Conservation (phyloP, 2,329 filamentous ascomycete species). For the Phoma herbarum region DNA sequence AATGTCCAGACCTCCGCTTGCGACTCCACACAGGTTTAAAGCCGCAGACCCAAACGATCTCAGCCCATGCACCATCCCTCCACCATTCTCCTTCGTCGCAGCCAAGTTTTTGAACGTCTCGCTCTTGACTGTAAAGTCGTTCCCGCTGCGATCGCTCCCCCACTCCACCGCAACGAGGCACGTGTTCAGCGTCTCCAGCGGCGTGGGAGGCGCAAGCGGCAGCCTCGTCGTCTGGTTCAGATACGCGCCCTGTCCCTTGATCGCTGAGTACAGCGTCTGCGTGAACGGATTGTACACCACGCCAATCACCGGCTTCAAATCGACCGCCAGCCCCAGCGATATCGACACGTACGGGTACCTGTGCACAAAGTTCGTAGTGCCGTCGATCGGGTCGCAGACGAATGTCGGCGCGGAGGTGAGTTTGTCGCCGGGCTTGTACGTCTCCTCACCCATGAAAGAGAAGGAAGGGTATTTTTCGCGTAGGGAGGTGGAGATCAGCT, state of each 20-base stretch:
- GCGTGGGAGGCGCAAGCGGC: slow-evolving; percentile 62
- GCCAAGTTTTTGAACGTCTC: slow-evolving; percentile 67
- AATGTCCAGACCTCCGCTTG: slow-evolving; percentile 73
- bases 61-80: slow-evolving; percentile 79
- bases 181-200: slow-evolving; percentile 67
- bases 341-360: slow-evolving; percentile 77
- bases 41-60: slow-evolving; percentile 77
- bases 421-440: slow-evolving; percentile 70
- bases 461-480: slow-evolving; percentile 62
- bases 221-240: slow-evolving; percentile 50
- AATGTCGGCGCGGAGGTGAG: slow-evolving; percentile 76
- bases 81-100: slow-evolving; percentile 67
- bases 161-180: slow-evolving; percentile 77
- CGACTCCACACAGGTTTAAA: slow-evolving; percentile 76
- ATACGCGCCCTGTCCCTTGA: slow-evolving; percentile 73
- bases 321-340: slow-evolving; percentile 75
- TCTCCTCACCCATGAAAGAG: slow-evolving; percentile 63
- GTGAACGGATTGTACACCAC: slow-evolving; percentile 84
- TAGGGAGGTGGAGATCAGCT: slow-evolving; percentile 62
- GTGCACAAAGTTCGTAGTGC: slow-evolving; percentile 83
- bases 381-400: slow-evolving; percentile 83
- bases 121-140: slow-evolving; percentile 75
- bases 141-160: slow-evolving; percentile 73
- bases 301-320: slow-evolving; percentile 70
- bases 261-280: slow-evolving; percentile 72